These are phyloP conservation scores for Celoporthe dispersa DNA, from an alignment of 2,329 filamentous ascomycete genomes.

Conservation along the genomic window DNA sequence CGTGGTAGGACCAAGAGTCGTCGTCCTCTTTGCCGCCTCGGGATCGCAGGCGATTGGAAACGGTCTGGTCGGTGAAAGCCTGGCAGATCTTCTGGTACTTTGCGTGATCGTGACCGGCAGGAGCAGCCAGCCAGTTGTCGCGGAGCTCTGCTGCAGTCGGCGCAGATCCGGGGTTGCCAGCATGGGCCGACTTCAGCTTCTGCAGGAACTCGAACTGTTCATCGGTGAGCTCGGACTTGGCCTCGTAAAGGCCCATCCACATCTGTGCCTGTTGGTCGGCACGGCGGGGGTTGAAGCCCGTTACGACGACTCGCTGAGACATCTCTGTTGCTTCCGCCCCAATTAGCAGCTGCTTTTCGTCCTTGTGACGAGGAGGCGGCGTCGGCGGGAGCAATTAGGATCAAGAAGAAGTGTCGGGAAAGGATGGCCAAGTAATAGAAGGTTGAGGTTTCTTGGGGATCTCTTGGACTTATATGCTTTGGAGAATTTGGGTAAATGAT, in stretches of 20 bases:
- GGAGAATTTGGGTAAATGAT: background rate
- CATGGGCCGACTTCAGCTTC: background rate
- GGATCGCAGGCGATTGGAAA: background rate
- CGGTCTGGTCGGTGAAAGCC: background rate
- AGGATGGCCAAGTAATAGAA: background rate
- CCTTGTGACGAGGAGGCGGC: background rate
- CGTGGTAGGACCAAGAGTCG: too few relatives aligned
- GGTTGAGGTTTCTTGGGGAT: background rate
- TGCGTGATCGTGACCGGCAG: background rate
- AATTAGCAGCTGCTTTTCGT: background rate
- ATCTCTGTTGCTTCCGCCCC: background rate
- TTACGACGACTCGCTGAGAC: background rate
- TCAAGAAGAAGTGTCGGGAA: background rate
- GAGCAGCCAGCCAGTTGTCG: background rate
- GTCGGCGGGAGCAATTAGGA: too few relatives aligned
- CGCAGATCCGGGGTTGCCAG: background rate
- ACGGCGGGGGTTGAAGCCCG: background rate
- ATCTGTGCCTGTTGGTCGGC: background rate
- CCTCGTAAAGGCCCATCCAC: background rate
- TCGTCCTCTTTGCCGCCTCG: background rate
- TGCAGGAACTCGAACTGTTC: background rate
- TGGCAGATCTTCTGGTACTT: constrained; percentile 3
- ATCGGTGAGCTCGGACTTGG: background rate
- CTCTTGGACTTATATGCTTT: background rate
- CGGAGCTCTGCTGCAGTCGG: background rate